Evolutionary conservation across 768 basidiomycete genomes (phyloP), one percentile per base, ranked within the genome.

Genomic region (Mycena metata): DNA sequence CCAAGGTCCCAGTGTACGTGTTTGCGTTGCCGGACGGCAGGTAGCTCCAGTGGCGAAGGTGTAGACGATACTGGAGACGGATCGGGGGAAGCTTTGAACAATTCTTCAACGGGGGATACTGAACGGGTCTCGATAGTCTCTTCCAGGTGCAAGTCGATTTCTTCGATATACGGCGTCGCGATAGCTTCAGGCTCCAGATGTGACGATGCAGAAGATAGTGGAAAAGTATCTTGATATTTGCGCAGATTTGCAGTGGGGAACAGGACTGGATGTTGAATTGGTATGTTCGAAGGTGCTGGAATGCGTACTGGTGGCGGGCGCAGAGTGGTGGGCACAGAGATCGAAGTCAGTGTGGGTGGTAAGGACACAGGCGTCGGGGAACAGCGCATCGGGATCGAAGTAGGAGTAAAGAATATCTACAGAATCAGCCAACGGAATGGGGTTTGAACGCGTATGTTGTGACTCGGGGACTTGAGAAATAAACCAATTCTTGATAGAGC

Each of bases 401-500:
- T n/a, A n/a, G n/a, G n/a, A n/a, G n/a, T n/a, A n/a, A 6, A 50
- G 19, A 64, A 24, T 51, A 41, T 2, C 16, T 5, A n/a, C 55
- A 58, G 5, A 26, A 16, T 64, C 62, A 15, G 42, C 30, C 24
- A 67, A 11, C 12, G 60, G 10, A 16, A 42, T 15, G 0, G 70
- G 61, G 35, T 45, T 50, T 2, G 33, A 41, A 35, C 49, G 43
- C 24, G 55, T 50, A 39, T 64, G 52, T 12, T 66, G 41, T 10
- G n/a, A 8, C 26, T 46, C 54, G 8, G 63, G 67, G 16, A 66
- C 39, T 1, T 26, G 56, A 2, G 21, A 16, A n/a, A 43, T 21
- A 16, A 72, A 69, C 67, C 63, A 69, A 0, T 69, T 52, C 33
- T 69, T 69, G n/a, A 66, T 47, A 0, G n/a, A 16, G 19, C 17